Conservation (phyloP, 2,329 filamentous ascomycete genomes). For the Fusarium sp. region DNA sequence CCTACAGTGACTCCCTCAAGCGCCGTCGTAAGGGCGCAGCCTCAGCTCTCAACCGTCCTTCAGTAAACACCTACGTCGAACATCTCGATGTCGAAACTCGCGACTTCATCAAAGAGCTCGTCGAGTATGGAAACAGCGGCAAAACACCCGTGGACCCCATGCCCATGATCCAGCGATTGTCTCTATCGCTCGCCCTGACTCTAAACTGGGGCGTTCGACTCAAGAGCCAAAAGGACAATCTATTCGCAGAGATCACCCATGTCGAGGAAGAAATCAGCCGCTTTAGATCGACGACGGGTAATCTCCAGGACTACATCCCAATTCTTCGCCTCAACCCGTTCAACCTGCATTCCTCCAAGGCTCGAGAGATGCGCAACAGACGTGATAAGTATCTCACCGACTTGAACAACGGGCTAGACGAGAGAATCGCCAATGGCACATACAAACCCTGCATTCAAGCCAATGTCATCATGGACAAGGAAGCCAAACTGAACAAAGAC, state of each 20-base stretch:
- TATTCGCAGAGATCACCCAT: slow-evolving; percentile 73
- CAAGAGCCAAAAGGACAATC: slow-evolving; percentile 65
- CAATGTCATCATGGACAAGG: slow-evolving; percentile 73
- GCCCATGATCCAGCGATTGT: slow-evolving; percentile 76
- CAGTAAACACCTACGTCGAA: slow-evolving; percentile 71
- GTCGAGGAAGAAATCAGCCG: slow-evolving; percentile 72
- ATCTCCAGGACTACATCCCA: slow-evolving; percentile 72
- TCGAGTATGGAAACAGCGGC: slow-evolving; percentile 68
- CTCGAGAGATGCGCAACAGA: slow-evolving; percentile 69
- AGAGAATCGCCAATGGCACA: slow-evolving; percentile 70
- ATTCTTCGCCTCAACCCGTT: slow-evolving; percentile 71
- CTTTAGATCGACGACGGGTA: slow-evolving; percentile 71
- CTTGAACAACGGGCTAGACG: slow-evolving; percentile 70
- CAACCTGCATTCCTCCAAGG: slow-evolving; percentile 67
- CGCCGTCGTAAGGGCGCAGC: slow-evolving; percentile 74
- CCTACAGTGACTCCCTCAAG: slow-evolving; percentile 74
- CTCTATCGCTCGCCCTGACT: slow-evolving; percentile 71
- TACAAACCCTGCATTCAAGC: slow-evolving; percentile 75
- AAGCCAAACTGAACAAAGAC: slow-evolving; percentile 71
- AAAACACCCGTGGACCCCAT: slow-evolving; percentile 70
- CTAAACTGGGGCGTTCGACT: slow-evolving; percentile 76
- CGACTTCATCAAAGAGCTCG: slow-evolving; percentile 71
- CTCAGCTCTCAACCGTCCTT: slow-evolving; percentile 73
- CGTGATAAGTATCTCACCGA: slow-evolving; percentile 70
- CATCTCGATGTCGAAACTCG: slow-evolving; percentile 73